Percentiles rank a stretch among this genome's conserved stretches.
phyloP scores from a whole-genome alignment of 2,329 filamentous ascomycete genomes.

The Massarina eburnea region DNA sequence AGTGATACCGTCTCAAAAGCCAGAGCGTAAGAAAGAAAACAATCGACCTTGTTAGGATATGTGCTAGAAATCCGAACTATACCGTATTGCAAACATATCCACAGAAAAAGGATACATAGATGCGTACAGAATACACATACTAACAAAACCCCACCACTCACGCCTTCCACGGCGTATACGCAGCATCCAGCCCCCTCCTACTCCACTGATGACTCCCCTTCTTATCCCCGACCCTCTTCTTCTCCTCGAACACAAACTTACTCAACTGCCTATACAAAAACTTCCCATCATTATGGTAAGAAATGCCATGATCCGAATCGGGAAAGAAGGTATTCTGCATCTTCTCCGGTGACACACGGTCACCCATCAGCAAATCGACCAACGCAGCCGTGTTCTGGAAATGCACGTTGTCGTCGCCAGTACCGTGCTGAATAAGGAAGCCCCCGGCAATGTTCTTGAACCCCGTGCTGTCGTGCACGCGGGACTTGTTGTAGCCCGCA shows the following conservation, averaged over 20 bases:
- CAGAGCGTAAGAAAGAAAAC: no score
- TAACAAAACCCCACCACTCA: background rate
- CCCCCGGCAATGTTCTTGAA: slow-evolving; percentile 65
- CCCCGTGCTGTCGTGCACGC: slow-evolving; percentile 59
- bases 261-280: slow-evolving; percentile 67
- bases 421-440: slow-evolving; percentile 66
- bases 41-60: no score
- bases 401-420: slow-evolving; percentile 72
- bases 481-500: slow-evolving; percentile 62
- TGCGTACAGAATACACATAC: no score
- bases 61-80: no score
- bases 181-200: slow-evolving; percentile 28
- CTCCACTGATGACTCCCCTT: slow-evolving; percentile 52
- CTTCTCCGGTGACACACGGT: slow-evolving; percentile 61
- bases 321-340: slow-evolving; percentile 67
- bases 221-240: slow-evolving; percentile 48
- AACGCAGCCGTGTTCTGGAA: slow-evolving; percentile 67
- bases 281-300: slow-evolving; percentile 56
- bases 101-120: no score
- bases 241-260: slow-evolving; percentile 63
- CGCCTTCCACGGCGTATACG: slow-evolving; percentile 12
- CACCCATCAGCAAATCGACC: slow-evolving; percentile 62
- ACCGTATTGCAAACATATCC: no score
- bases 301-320: slow-evolving; percentile 64
- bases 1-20: no score